Base-by-base conservation (phyloP, 1,284 basidiomycete species). In the Cerioporus squamosus region DNA sequence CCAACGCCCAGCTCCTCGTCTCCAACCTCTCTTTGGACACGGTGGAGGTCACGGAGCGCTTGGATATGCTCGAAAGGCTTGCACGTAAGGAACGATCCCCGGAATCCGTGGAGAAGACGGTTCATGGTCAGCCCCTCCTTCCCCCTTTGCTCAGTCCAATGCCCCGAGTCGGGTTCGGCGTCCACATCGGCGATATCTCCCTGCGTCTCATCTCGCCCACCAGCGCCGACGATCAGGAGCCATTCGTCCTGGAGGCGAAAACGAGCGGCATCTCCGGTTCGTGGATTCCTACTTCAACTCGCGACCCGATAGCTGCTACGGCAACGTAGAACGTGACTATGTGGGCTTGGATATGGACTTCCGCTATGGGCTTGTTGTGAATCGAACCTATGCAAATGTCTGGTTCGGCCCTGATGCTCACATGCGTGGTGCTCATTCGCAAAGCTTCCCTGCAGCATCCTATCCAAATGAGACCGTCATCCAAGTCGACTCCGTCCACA, bases 1-100 rank as follows among this genome's bases (percentile, higher is more conserved):
- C 84, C 4, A 87, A 86, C 66, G 77, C 80, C 5, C 79, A 88
- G 9, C 76, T 86, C 14, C 53, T 89, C 20, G 81, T 81, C n/a
- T 67, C 85, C 20, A 77, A 79, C 24, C 54, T 81, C 29, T 75
- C 72, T n/a, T 55, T 90, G 3, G 75, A 76, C 9, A 73, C 74
- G 5, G 59, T 90, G 6, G 74, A 82, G 42, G 57, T 86, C 14
- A 79, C 78, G 17, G 85, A 87, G 52, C 78, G 75, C 6, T 65
- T 85, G 44, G 83, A 86, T 51, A 75, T 79, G 51, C 59, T 91
- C 9, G 73, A 78, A 29, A 70, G 84, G 9, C 55, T 85, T 20
- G 60, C 58, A 7, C 55, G 71, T 15, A 60, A 42, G 62, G 38
- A 70, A 73, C 53, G 38, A 18, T 6, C 31, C 17, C 33, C 15